These are phyloP conservation scores for Fusarium anthophilum DNA, from an alignment of 2,329 filamentous ascomycete genomes.

Conservation along the genomic window DNA sequence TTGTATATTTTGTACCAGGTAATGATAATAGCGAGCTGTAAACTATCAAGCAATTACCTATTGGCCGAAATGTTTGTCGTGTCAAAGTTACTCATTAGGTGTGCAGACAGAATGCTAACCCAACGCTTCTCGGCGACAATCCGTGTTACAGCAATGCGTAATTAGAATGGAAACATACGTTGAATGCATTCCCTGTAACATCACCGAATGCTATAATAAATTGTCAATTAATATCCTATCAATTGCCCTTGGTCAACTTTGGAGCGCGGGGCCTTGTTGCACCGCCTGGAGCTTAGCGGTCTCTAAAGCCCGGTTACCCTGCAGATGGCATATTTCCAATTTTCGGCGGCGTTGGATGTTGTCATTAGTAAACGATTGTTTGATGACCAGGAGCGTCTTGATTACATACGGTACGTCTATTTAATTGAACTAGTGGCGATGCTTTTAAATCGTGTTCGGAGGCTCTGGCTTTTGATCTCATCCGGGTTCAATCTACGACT, in stretches of 20 bases:
- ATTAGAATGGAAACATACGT: accelerated
- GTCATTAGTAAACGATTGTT: background rate
- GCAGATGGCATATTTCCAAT: background rate
- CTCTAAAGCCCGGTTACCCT: background rate
- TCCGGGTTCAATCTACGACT: accelerated
- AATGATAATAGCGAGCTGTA: accelerated
- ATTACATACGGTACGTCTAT: too few relatives aligned
- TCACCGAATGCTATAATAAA: background rate
- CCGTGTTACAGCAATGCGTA: accelerated
- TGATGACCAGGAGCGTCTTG: accelerated
- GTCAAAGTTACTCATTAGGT: too few relatives aligned
- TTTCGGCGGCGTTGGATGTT: accelerated
- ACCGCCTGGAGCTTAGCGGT: accelerated
- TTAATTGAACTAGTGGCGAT: accelerated
- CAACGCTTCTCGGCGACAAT: accelerated
- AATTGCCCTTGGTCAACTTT: background rate
- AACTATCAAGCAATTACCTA: accelerated
- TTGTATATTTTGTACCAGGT: accelerated
- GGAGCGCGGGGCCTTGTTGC: accelerated
- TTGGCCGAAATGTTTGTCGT: background rate
- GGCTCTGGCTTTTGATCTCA: accelerated
- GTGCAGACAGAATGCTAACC: accelerated
- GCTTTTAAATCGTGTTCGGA: accelerated
- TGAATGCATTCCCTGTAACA: accelerated
- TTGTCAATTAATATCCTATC: too few relatives aligned